Evolutionary conservation across 805 yeast species (phyloP).

Genomic region (Scheffersomyces amazonensis): DNA sequence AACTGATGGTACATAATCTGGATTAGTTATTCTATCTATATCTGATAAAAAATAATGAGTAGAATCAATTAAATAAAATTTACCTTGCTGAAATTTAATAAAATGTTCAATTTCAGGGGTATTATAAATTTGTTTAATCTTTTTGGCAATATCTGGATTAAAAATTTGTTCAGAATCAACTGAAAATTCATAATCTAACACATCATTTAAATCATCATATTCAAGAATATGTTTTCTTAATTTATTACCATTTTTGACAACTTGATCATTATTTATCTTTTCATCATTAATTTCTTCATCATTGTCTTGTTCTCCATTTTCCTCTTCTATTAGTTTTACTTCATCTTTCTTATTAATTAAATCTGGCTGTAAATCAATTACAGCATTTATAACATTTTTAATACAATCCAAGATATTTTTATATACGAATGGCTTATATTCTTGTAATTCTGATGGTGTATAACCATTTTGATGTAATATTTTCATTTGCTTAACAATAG

Average conservation of each 20-base stretch:
- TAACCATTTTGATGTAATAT: slow-evolving; percentile 73
- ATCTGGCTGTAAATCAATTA: slow-evolving; percentile 47
- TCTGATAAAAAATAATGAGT: slow-evolving; percentile 74
- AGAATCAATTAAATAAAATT: slow-evolving; percentile 83
- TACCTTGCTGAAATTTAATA: slow-evolving; percentile 57
- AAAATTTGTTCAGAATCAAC: slow-evolving; percentile 53
- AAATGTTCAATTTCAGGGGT: slow-evolving; percentile 54
- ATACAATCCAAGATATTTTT: slow-evolving; percentile 77
- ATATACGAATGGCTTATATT: slow-evolving; percentile 76
- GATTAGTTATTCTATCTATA: slow-evolving; percentile 55
- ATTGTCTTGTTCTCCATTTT: slow-evolving; percentile 7
- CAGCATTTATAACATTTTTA: slow-evolving; percentile 65
- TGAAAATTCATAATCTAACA: slow-evolving; percentile 47
- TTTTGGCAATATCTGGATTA: slow-evolving; percentile 46
- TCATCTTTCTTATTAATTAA: slow-evolving; percentile 22
- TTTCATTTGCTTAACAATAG: slow-evolving; percentile 79
- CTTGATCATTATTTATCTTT: slow-evolving; percentile 2
- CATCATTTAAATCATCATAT: slow-evolving; percentile 39
- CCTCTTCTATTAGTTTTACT: slow-evolving; percentile 3
- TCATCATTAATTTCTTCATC: slow-evolving; percentile 1
- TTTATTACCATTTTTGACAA: not conserved
- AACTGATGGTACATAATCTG: slow-evolving; percentile 66
- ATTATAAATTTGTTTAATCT: slow-evolving; percentile 55
- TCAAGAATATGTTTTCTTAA: slow-evolving; percentile 18
- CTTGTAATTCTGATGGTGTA: slow-evolving; percentile 64